Percentiles rank a stretch among this genome's conserved stretches.
Conservation (phyloP, 1,284 basidiomycete genomes). For the Malassezia obtusa region DNA sequence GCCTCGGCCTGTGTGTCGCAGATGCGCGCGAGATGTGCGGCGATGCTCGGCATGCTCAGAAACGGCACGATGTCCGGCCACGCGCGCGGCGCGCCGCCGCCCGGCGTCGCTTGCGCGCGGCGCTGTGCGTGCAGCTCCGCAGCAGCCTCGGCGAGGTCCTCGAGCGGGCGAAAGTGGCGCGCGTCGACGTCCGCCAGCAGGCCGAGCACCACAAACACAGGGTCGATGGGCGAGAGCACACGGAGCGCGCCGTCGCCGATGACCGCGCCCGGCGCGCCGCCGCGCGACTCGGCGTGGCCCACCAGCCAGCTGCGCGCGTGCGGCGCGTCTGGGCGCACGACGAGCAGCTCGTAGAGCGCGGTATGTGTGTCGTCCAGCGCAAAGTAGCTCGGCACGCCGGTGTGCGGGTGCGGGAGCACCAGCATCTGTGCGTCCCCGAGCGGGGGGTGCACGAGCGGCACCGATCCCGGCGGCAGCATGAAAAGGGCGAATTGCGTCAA, state of each 20-base stretch:
- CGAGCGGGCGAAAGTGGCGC: slow-evolving; percentile 1
- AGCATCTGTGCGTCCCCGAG: background rate
- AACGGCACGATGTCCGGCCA: slow-evolving; percentile 12
- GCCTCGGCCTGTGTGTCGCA: slow-evolving; percentile 11
- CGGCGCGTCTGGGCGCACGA: slow-evolving; percentile 4
- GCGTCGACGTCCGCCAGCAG: background rate
- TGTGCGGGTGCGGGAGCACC: slow-evolving; percentile 12
- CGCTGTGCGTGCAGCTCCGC: slow-evolving; percentile 8
- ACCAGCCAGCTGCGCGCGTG: slow-evolving; percentile 11
- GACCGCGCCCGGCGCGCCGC: background rate
- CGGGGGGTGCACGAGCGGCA: background rate
- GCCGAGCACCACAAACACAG: slow-evolving; percentile 10
- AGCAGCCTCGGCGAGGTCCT: slow-evolving; percentile 11
- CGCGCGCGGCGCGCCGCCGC: background rate
- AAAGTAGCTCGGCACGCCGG: slow-evolving; percentile 11
- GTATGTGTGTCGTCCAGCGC: background rate
- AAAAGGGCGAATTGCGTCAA: background rate
- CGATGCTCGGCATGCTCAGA: background rate
- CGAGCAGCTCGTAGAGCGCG: slow-evolving; percentile 10
- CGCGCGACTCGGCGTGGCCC: background rate
- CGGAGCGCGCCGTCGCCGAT: slow-evolving; percentile 9
- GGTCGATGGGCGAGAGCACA: slow-evolving; percentile 15
- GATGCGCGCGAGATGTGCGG: slow-evolving; percentile 2
- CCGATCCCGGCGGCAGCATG: background rate
- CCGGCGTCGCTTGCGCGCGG: background rate